These are phyloP conservation scores for Hymenotorrendiella dingleyae DNA, from an alignment of 2,329 filamentous ascomycete genomes.

Conservation along the genomic window DNA sequence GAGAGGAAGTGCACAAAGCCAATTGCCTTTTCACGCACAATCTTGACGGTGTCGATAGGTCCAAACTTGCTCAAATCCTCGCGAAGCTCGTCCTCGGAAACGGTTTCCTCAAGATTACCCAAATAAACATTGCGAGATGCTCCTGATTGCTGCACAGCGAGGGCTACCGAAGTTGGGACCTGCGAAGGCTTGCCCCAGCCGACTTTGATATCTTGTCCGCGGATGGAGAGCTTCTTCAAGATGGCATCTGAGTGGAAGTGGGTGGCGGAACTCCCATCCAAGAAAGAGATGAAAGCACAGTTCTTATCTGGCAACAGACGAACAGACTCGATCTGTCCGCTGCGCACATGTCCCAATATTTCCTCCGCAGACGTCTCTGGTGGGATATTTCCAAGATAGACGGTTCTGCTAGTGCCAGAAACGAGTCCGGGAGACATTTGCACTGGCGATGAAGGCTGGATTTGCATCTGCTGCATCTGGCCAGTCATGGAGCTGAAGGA, in stretches of 20 bases:
- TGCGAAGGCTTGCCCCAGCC: slow-evolving; percentile 99
- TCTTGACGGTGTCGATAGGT: slow-evolving; percentile 93
- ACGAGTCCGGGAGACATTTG: slow-evolving; percentile 73
- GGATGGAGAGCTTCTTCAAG: slow-evolving; percentile 97
- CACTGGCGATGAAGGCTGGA: slow-evolving; percentile 64
- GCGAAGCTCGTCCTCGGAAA: slow-evolving; percentile 83
- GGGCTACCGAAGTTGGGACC: slow-evolving; percentile 93
- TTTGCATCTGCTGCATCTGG: slow-evolving; percentile 42
- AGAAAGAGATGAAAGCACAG: slow-evolving; percentile 98
- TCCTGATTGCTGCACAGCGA: slow-evolving; percentile 94
- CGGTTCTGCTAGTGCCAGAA: slow-evolving; percentile 88
- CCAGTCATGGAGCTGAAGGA: slow-evolving; percentile 44
- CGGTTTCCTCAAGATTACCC: slow-evolving; percentile 85
- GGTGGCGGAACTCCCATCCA: slow-evolving; percentile 94
- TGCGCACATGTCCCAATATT: slow-evolving; percentile 91
- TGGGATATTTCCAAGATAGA: slow-evolving; percentile 98
- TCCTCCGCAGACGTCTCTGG: slow-evolving; percentile 95
- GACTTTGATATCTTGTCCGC: slow-evolving; percentile 98
- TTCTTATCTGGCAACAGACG: slow-evolving; percentile 97
- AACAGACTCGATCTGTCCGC: slow-evolving; percentile 98
- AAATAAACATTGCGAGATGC: slow-evolving; percentile 97
- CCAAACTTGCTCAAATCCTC: slow-evolving; percentile 96
- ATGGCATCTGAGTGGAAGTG: slow-evolving; percentile 99
- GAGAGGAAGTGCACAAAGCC: slow-evolving; percentile 97
- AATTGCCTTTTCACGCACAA: slow-evolving; percentile 96